These are phyloP conservation scores for Zygosaccharomyces bailii DNA, from an alignment of 805 yeast genomes.

Conservation along the genomic window DNA sequence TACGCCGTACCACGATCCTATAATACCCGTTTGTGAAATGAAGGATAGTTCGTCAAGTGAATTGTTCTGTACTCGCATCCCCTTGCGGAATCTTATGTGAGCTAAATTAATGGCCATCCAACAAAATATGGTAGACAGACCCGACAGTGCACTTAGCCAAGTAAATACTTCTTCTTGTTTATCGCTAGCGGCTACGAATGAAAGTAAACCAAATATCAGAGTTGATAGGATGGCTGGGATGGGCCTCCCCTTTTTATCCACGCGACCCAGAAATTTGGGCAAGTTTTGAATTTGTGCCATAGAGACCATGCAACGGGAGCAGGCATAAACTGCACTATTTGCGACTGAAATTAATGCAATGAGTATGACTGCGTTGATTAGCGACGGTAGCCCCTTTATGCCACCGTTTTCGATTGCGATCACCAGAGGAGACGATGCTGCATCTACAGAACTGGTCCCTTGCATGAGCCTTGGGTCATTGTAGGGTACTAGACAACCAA, in stretches of 20 bases:
- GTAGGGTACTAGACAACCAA: constrained; percentile 67
- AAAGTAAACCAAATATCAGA: constrained; percentile 52
- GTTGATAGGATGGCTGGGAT: constrained; percentile 44
- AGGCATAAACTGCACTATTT: constrained; percentile 65
- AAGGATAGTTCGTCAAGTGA: constrained; percentile 58
- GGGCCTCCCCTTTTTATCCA: constrained; percentile 79
- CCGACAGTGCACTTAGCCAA: constrained; percentile 54
- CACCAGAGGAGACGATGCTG: constrained; percentile 70
- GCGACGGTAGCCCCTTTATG: constrained; percentile 61
- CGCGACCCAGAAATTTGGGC: constrained; percentile 59
- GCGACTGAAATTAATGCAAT: constrained; percentile 71
- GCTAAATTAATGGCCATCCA: constrained; percentile 52
- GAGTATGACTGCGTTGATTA: constrained; percentile 67
- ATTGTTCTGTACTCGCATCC: constrained; percentile 54
- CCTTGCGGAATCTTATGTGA: constrained; percentile 54
- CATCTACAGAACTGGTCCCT: constrained; percentile 49
- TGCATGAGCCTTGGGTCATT: constrained; percentile 47
- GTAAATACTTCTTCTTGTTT: constrained; percentile 49
- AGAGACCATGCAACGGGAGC: constrained; percentile 65
- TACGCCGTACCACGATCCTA: constrained; percentile 60
- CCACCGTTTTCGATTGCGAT: constrained; percentile 67
- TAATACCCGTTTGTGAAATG: constrained; percentile 58
- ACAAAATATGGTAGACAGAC: constrained; percentile 49
- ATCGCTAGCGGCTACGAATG: constrained; percentile 51
- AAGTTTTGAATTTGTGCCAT: constrained; percentile 64